Conservation (phyloP, 2,329 filamentous ascomycete genomes). For the Plectosphaerella sp. region DNA sequence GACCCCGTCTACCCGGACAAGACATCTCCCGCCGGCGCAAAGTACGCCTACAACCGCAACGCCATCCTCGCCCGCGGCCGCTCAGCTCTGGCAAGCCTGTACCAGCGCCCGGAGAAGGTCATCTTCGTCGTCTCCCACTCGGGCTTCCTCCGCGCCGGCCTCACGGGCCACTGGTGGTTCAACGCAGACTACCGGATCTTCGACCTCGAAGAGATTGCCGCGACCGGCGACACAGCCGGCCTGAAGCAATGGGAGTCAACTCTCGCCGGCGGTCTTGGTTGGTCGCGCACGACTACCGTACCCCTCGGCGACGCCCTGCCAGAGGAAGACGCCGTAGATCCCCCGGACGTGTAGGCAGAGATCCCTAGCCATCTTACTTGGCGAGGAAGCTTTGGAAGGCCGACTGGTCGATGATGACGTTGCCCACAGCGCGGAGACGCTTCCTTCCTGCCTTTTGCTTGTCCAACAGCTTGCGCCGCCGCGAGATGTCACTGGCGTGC, state of each 20-base stretch:
- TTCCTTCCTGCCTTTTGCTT: conserved; percentile 96
- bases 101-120: conserved; percentile 51
- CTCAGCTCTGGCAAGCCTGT: conserved; percentile 42
- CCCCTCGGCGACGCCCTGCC: conserved; percentile 33
- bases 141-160: conserved; percentile 54
- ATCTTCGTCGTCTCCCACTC: conserved; percentile 64
- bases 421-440: conserved; percentile 77
- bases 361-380: conserved; percentile 44
- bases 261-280: conserved; percentile 26
- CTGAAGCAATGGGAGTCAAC: conserved; percentile 43
- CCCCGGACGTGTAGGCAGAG: no score
- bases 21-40: conserved; percentile 35
- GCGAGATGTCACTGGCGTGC: conserved; percentile 81
- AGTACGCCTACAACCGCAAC: conserved; percentile 48
- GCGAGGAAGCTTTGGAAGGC: conserved; percentile 92
- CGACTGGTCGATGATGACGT: conserved; percentile 93
- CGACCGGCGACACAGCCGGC: conserved; percentile 19
- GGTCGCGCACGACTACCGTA: conserved; percentile 28
- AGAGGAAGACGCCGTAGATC: conserved; percentile 16
- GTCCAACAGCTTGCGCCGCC: conserved; percentile 83
- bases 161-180: conserved; percentile 51
- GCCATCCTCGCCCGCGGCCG: conserved; percentile 53
- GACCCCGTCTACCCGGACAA: conserved; percentile 62
- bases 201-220: conserved; percentile 35
- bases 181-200: conserved; percentile 65